Evolutionary conservation across 176 grass and related monocot species (phyloP).

Genomic region (Eleusine coracana): DNA sequence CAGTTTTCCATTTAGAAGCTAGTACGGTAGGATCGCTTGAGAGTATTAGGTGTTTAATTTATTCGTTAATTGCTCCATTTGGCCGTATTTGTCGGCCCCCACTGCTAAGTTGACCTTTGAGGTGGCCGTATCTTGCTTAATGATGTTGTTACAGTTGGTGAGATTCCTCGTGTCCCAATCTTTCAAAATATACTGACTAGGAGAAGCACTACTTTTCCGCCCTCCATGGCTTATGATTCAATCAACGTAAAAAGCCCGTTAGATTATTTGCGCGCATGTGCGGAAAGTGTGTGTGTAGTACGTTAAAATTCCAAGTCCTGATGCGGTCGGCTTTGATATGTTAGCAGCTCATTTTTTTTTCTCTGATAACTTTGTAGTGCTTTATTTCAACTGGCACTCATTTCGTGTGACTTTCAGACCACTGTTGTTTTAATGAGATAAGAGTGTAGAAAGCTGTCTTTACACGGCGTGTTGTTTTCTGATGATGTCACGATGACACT

Average conservation of each 20-base stretch:
- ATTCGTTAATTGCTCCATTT: conserved; percentile 33
- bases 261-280: conserved; percentile 41
- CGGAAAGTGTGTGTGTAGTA: conserved; percentile 26
- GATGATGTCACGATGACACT: not conserved
- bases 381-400: not conserved
- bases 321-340: conserved; percentile 24
- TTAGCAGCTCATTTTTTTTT: not conserved
- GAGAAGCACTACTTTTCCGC: conserved; percentile 39
- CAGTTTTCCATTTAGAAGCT: conserved; percentile 9
- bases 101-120: conserved; percentile 3
- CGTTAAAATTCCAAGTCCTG: conserved; percentile 29
- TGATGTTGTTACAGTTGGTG: conserved; percentile 21
- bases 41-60: conserved; percentile 23
- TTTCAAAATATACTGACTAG: conserved; percentile 51
- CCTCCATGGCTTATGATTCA: conserved; percentile 33
- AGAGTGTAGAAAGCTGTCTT: not conserved
- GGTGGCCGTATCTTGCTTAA: conserved; percentile 10
- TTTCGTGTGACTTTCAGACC: not conserved
- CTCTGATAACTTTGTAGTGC: conserved; percentile 18
- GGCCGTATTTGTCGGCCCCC: conserved; percentile 22
- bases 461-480: not conserved
- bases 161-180: conserved; percentile 48
- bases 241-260: conserved; percentile 36
- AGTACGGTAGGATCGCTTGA: not conserved
- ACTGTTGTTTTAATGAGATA: not conserved